Evolutionary conservation across 2,329 filamentous ascomycete genomes (phyloP).

Genomic region (Ciborinia camelliae): DNA sequence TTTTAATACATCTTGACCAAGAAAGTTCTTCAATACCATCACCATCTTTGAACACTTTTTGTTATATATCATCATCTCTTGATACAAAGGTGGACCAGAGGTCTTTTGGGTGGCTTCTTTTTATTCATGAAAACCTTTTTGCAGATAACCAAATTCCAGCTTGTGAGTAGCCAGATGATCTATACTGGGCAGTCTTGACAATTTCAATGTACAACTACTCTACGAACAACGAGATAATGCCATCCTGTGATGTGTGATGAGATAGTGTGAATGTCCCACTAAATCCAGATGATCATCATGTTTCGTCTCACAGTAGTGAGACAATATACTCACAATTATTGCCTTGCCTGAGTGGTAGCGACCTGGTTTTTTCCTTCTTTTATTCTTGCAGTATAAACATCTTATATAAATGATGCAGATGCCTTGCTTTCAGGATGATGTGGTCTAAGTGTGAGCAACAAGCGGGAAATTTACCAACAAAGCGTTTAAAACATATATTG

Average conservation of each 20-base stretch:
- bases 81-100: constrained; percentile 1
- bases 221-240: neutral
- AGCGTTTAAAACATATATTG: constrained; percentile 8
- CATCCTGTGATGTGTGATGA: neutral
- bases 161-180: neutral
- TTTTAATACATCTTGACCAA: constrained; percentile 13
- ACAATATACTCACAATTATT: neutral
- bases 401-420: neutral
- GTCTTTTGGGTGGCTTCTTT: neutral
- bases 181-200: neutral
- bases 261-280: neutral
- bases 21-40: constrained; percentile 1
- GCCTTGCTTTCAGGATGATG: neutral
- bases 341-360: neutral
- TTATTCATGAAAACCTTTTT: neutral
- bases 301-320: neutral
- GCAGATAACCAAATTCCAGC: neutral
- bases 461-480: neutral
- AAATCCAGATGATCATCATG: neutral
- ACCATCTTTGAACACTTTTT: constrained; percentile 3
- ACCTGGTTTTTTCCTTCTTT: neutral
- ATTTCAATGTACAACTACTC: neutral
- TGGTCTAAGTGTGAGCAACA: neutral
- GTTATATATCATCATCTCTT: neutral
- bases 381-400: neutral